Evolutionary conservation across 306 rosid genomes (phyloP), one percentile per base, ranked within the genome.

Genomic region (Purshia tridentata): DNA sequence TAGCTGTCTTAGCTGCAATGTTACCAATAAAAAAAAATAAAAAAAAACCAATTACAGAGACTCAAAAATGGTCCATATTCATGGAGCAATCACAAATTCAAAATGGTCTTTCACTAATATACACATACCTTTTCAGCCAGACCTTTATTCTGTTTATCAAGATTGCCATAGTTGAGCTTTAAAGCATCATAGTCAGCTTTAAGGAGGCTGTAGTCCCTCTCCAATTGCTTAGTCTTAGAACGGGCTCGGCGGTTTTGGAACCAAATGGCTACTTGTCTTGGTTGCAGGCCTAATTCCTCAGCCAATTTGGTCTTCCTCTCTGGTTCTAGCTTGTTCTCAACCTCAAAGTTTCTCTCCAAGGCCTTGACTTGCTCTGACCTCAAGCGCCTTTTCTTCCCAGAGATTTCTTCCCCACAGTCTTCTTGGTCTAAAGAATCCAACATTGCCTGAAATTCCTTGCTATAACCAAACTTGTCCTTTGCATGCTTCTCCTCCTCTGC

Each of bases 211-310:
- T 84, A 89, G 48, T 91, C 96, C 75, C 86, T 84, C 78, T 91
- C 96, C 73, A 91, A 76, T 63, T 87, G 96, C 84, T 89, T 91
- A 0, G 93, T 81, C 76, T 89, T 91, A 88, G 88, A 89, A 44
- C 93, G 88, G 0, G 97, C 96, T 65, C 97, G 72, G 35, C 97
- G 96, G 67, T 92, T 92, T 58, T 92, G 97, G 72, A 89, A 92
- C 97, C 97, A 92, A 67, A 92, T 85, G 3, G 97, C 87, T 41
- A 92, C 91, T 45, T 92, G 97, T 65, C 89, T 80, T 41, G 96
- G 93, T 61, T 88, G 86, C 74, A 92, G 75, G 16, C 91, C 89
- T 46, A 92, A 71, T 35, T 92, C 91, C 55, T 78, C 79, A 9
- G 96, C 93, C 40, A 92, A 40, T 77, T 84, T 85, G 67, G 79